Percentiles rank a stretch among this genome's conserved stretches.
phyloP scores from a whole-genome alignment of 2,329 filamentous ascomycete species.

The Monilinia vaccinii-corymbosi region DNA sequence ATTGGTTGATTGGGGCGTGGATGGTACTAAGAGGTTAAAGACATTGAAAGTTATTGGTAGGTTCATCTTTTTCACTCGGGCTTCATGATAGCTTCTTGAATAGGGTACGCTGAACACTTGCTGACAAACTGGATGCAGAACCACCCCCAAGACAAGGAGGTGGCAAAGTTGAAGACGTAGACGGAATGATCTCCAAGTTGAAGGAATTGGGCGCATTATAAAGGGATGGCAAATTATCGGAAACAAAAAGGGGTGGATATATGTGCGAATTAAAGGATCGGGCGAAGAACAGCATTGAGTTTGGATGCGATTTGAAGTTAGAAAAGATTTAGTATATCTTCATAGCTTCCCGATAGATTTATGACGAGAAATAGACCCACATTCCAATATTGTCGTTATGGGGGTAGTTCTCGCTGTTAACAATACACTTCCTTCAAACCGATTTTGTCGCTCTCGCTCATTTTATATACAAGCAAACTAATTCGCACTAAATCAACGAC shows the following conservation, averaged over 20 bases:
- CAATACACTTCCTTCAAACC: not conserved
- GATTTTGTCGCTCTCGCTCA: not conserved
- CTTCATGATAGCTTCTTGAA: not conserved
- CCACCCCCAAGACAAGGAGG: slow-evolving; percentile 82
- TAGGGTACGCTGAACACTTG: not conserved
- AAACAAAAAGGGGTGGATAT: slow-evolving; percentile 4
- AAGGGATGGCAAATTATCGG: not conserved
- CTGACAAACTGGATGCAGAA: slow-evolving; percentile 42
- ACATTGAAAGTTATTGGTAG: slow-evolving; percentile 77
- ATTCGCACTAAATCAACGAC: no score
- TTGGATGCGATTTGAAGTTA: not conserved
- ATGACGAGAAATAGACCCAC: not conserved
- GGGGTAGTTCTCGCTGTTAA: not conserved
- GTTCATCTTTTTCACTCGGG: slow-evolving; percentile 28
- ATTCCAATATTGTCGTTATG: not conserved
- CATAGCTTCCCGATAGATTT: not conserved
- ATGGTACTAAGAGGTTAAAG: slow-evolving; percentile 70
- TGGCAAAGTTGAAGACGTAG: slow-evolving; percentile 94
- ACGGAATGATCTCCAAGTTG: slow-evolving; percentile 84
- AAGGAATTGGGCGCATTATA: slow-evolving; percentile 79
- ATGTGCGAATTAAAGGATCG: slow-evolving; percentile 3
- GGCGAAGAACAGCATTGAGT: not conserved
- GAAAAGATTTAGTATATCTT: not conserved
- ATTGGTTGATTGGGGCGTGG: slow-evolving; percentile 70
- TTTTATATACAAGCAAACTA: not conserved